phyloP scores from a whole-genome alignment of 768 basidiomycete genomes.

The Tylopilus cervinicoccineus region DNA sequence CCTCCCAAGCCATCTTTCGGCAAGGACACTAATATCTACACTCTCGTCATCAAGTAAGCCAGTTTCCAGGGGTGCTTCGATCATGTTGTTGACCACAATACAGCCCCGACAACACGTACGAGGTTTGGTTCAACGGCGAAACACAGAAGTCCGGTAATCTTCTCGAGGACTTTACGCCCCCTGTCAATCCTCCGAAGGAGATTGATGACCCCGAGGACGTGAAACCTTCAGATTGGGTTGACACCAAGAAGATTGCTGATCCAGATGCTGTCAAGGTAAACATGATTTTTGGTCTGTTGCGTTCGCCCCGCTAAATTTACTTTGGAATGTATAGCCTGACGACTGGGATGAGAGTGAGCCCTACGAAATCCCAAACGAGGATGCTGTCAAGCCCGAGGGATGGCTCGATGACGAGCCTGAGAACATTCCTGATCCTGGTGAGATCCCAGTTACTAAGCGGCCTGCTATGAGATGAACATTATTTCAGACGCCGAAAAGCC shows the following conservation, averaged over 20 bases:
- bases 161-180: conserved; percentile 88
- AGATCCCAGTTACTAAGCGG: conserved; percentile 13
- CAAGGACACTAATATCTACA: conserved; percentile 92
- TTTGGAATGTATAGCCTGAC: conserved; percentile 53
- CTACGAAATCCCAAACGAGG: conserved; percentile 83
- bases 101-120: conserved; percentile 92
- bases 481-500: conserved; percentile 80
- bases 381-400: conserved; percentile 87
- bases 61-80: not conserved
- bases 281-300: not conserved
- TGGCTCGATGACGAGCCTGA: conserved; percentile 91
- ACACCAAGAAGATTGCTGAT: conserved; percentile 80
- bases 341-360: conserved; percentile 99
- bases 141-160: conserved; percentile 75
- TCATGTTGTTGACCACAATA: conserved; percentile 1
- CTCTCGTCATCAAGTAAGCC: conserved; percentile 84
- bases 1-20: conserved; percentile 84
- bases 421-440: conserved; percentile 83
- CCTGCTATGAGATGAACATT: not conserved
- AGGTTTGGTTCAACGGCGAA: conserved; percentile 87
- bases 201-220: conserved; percentile 90
- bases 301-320: not conserved
- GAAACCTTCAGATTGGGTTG: conserved; percentile 94
- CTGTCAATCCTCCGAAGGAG: conserved; percentile 90
- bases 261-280: conserved; percentile 75